Conservation (phyloP, 2,329 filamentous ascomycete genomes). For the Aureobasidium sp. region DNA sequence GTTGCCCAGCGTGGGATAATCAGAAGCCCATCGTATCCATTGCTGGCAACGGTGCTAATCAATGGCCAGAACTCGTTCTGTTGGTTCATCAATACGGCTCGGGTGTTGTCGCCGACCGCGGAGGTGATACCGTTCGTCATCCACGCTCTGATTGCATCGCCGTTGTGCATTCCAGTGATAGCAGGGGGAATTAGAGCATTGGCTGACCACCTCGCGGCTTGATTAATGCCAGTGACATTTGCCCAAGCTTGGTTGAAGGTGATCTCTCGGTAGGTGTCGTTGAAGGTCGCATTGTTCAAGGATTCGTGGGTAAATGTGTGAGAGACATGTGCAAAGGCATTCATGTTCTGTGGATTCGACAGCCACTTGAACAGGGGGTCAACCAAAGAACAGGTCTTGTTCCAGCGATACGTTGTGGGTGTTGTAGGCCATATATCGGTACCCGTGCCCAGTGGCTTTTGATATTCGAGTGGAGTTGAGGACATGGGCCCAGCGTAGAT, state of each 20-base stretch:
- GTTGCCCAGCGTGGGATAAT: constrained; percentile 56
- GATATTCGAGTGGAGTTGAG: constrained; percentile 39
- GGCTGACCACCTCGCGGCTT: constrained; percentile 42
- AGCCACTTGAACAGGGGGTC: constrained; percentile 52
- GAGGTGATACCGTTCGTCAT: constrained; percentile 52
- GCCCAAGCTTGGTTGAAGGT: constrained; percentile 56
- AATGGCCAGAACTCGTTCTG: constrained; percentile 50
- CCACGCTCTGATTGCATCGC: constrained; percentile 55
- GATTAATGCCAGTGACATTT: constrained; percentile 44
- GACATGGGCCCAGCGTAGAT: constrained; percentile 33
- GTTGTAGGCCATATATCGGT: constrained; percentile 34
- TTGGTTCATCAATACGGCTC: constrained; percentile 46
- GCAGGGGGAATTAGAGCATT: constrained; percentile 55
- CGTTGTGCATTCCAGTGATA: constrained; percentile 58
- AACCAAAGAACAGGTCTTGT: constrained; percentile 41
- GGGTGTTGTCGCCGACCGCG: constrained; percentile 59
- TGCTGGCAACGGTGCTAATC: constrained; percentile 43
- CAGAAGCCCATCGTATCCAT: constrained; percentile 51
- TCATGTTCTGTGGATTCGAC: constrained; percentile 39
- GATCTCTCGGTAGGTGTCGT: constrained; percentile 51
- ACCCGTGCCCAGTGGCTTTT: constrained; percentile 36
- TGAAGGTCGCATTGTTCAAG: constrained; percentile 54
- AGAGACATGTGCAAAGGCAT: constrained; percentile 52
- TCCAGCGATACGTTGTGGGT: constrained; percentile 44
- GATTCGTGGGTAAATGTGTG: constrained; percentile 57